Conservation (phyloP, 352 stramenopile genomes). For the Globisporangium alternatum region DNA sequence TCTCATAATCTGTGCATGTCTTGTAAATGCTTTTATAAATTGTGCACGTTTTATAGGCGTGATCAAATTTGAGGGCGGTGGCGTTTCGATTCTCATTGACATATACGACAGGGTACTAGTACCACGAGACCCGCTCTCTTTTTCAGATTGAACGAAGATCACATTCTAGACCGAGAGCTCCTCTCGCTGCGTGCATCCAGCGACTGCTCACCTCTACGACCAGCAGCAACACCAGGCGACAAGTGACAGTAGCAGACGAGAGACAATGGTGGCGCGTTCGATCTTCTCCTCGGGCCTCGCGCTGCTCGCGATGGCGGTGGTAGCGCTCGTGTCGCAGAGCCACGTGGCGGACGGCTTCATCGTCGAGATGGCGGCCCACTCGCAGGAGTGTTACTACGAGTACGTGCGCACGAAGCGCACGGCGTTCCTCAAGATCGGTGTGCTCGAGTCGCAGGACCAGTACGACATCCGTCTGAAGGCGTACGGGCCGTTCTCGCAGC, state of each 20-base stretch:
- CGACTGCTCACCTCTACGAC: not conserved
- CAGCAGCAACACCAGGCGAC: not conserved
- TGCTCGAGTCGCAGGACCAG: conserved; percentile 61
- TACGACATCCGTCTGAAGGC: conserved; percentile 81
- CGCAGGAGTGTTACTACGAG: conserved; percentile 80
- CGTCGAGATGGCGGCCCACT: conserved; percentile 41
- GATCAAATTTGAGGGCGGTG: too few species aligned
- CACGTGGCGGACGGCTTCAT: conserved; percentile 38
- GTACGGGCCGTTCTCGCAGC: conserved; percentile 58
- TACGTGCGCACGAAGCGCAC: conserved; percentile 85
- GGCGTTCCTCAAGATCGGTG: conserved; percentile 77
- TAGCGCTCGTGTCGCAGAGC: conserved; percentile 21
- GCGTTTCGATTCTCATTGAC: too few species aligned
- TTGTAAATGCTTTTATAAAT: too few species aligned
- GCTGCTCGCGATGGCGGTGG: conserved; percentile 23
- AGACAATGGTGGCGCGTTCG: conserved; percentile 4
- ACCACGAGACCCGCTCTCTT: not conserved
- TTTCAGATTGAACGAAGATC: not conserved
- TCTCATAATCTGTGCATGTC: too few species aligned
- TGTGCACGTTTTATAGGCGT: too few species aligned
- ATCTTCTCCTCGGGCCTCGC: conserved; percentile 3
- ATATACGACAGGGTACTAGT: too few species aligned
- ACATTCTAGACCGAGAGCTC: conserved; percentile 6
- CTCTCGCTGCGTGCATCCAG: not conserved
- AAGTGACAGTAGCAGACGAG: not conserved